Conservation (phyloP, 495 filamentous ascomycete genomes). For the Aspergillus carlsbadensis region DNA sequence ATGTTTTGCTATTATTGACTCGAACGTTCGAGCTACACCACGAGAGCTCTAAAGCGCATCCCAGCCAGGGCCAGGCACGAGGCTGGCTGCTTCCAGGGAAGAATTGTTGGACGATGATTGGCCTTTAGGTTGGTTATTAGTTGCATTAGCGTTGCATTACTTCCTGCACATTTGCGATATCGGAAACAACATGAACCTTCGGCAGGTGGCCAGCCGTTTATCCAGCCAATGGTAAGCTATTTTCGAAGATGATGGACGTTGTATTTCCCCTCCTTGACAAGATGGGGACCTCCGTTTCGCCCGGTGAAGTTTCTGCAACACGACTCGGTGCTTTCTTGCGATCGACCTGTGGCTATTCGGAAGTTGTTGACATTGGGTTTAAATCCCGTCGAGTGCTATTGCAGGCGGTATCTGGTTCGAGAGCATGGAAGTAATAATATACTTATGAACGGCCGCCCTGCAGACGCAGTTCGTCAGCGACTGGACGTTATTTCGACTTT, state of each 20-base stretch:
- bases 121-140: conserved; percentile 7
- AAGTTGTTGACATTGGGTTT: background rate
- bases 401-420: background rate
- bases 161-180: conserved; percentile 2
- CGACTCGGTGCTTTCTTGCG: background rate
- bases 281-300: background rate
- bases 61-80: no score
- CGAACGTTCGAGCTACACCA: no score
- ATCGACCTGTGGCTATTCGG: background rate
- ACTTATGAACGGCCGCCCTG: no score
- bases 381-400: background rate
- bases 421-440: background rate
- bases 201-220: conserved; percentile 4
- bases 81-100: background rate
- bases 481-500: no score
- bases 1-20: no score
- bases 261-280: conserved; percentile 1
- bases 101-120: conserved; percentile 11
- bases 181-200: background rate
- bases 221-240: background rate
- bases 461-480: no score
- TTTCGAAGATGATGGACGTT: no score
- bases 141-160: conserved; percentile 20
- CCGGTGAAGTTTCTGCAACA: background rate
- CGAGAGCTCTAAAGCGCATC: no score